phyloP scores from a whole-genome alignment of 2,329 filamentous ascomycete species.

The Cladorrhinum sp. region DNA sequence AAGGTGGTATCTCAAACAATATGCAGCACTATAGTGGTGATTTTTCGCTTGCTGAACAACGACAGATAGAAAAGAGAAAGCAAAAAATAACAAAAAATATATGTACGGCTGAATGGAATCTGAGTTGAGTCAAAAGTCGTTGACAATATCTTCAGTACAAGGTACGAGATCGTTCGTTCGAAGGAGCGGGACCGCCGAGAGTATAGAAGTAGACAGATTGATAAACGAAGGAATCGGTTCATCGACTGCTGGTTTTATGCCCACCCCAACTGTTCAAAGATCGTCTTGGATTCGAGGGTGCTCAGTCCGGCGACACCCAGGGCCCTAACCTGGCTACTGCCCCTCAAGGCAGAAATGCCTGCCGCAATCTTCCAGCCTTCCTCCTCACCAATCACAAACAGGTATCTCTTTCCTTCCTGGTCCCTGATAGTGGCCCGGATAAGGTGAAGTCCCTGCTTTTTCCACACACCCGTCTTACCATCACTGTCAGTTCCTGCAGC shows the following conservation, averaged over 20 bases:
- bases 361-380: conserved; percentile 67
- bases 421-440: conserved; percentile 63
- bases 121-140: not conserved
- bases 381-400: conserved; percentile 62
- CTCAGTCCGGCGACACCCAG: conserved; percentile 58
- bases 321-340: conserved; percentile 58
- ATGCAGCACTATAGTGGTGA: not conserved
- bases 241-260: not conserved
- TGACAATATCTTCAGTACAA: no score
- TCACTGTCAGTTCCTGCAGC: conserved; percentile 34
- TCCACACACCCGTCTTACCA: conserved; percentile 53
- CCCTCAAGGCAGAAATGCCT: conserved; percentile 58
- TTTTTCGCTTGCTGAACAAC: not conserved
- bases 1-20: conserved; percentile 8
- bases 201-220: not conserved
- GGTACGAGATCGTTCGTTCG: not conserved
- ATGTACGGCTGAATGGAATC: not conserved
- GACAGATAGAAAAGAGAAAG: not conserved
- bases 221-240: not conserved
- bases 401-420: conserved; percentile 62
- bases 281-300: conserved; percentile 50
- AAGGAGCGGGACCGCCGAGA: not conserved
- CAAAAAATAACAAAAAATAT: not conserved
- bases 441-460: conserved; percentile 56
- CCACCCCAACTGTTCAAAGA: conserved; percentile 60